Evolutionary conservation across 2,329 filamentous ascomycete species (phyloP).

Genomic region (Rutstroemia sp.): DNA sequence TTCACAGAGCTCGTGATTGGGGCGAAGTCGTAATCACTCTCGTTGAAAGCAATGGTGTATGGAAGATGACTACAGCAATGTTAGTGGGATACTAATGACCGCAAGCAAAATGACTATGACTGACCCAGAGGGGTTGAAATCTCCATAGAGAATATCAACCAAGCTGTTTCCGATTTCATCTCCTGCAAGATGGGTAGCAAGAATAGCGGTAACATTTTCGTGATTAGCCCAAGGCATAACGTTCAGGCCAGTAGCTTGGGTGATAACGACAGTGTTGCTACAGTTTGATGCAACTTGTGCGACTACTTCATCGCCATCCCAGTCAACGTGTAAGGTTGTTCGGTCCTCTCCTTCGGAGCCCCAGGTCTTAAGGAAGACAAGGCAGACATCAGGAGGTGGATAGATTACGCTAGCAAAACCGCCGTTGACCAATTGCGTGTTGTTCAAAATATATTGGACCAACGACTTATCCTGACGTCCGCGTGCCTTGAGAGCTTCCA

Average conservation of each 20-base stretch:
- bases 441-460: constrained; percentile 47
- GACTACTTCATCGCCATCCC: constrained; percentile 14
- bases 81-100: neutral
- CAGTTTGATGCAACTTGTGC: constrained; percentile 39
- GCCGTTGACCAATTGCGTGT: constrained; percentile 22
- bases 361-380: constrained; percentile 59
- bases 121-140: constrained; percentile 41
- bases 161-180: constrained; percentile 55
- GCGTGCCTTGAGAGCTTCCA: constrained; percentile 41
- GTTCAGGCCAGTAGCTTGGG: constrained; percentile 60
- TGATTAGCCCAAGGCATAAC: constrained; percentile 50
- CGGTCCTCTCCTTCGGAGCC: constrained; percentile 64
- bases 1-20: constrained; percentile 37
- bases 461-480: constrained; percentile 37
- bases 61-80: constrained; percentile 44
- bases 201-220: constrained; percentile 52
- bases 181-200: constrained; percentile 52
- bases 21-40: constrained; percentile 41
- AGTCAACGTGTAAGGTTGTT: constrained; percentile 26
- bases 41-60: constrained; percentile 53
- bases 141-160: constrained; percentile 52
- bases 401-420: constrained; percentile 31
- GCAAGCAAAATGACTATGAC: neutral
- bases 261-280: constrained; percentile 56
- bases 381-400: constrained; percentile 51